These are phyloP conservation scores for Auriscalpium microsporum DNA, from an alignment of 768 basidiomycete species.

Conservation along the genomic window DNA sequence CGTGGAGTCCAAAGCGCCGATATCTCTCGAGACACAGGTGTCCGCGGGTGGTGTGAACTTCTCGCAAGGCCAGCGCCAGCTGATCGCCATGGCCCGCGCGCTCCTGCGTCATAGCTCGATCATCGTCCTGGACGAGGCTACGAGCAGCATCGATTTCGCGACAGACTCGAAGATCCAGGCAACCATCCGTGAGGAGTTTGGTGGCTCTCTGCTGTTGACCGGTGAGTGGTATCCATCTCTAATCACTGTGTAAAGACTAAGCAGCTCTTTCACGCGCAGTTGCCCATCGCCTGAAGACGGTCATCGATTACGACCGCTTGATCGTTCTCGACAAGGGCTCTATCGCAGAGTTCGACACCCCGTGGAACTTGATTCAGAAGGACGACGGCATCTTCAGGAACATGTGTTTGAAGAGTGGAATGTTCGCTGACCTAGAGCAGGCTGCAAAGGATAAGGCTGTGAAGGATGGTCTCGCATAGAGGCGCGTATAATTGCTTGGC, in stretches of 20 bases:
- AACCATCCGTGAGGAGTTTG: constrained; percentile 70
- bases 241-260: constrained; percentile 10
- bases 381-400: constrained; percentile 40
- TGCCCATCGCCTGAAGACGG: constrained; percentile 66
- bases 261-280: constrained; percentile 26
- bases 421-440: constrained; percentile 33
- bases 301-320: constrained; percentile 75
- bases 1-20: not conserved
- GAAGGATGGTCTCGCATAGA: not conserved
- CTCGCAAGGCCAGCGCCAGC: not conserved
- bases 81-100: constrained; percentile 44
- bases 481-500: constrained; percentile 67
- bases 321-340: constrained; percentile 71
- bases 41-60: not conserved
- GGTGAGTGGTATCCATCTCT: constrained; percentile 31
- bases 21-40: not conserved
- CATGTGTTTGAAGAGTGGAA: constrained; percentile 56
- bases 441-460: not conserved
- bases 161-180: constrained; percentile 78
- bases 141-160: constrained; percentile 67
- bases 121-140: constrained; percentile 66
- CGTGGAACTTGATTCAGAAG: constrained; percentile 37
- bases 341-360: constrained; percentile 44
- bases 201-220: constrained; percentile 33
- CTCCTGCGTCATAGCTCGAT: constrained; percentile 54